Evolutionary conservation across 805 yeast species (phyloP).

Genomic region (Ogataea thermomethanolica): DNA sequence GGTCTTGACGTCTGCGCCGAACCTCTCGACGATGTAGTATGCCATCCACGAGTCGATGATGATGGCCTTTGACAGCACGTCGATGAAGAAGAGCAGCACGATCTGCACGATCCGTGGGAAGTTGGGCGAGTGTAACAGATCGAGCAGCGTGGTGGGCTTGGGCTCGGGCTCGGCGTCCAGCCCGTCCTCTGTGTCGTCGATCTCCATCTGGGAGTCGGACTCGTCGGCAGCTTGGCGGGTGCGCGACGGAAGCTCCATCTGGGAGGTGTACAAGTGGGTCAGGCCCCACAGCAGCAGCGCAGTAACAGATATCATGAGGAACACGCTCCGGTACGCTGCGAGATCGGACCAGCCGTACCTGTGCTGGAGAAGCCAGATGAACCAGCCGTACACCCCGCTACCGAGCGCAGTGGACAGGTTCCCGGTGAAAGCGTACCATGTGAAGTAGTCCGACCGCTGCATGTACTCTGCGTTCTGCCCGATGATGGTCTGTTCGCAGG

Average conservation of each 20-base stretch:
- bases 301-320: slow-evolving; percentile 27
- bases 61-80: slow-evolving; percentile 42
- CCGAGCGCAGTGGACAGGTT: slow-evolving; percentile 47
- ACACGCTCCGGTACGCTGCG: slow-evolving; percentile 33
- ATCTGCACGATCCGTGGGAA: slow-evolving; percentile 28
- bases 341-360: slow-evolving; percentile 21
- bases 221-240: slow-evolving; percentile 3
- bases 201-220: slow-evolving; percentile 29
- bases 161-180: not conserved
- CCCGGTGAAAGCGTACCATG: slow-evolving; percentile 55
- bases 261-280: not conserved
- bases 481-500: slow-evolving; percentile 51
- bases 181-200: not conserved
- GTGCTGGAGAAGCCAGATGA: slow-evolving; percentile 24
- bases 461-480: slow-evolving; percentile 43
- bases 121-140: slow-evolving; percentile 14
- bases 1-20: slow-evolving; percentile 32
- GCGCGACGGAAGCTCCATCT: slow-evolving; percentile 9
- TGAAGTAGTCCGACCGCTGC: slow-evolving; percentile 50
- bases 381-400: slow-evolving; percentile 38
- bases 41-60: slow-evolving; percentile 47
- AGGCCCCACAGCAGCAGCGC: slow-evolving; percentile 21
- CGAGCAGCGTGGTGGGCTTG: not conserved
- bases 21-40: slow-evolving; percentile 39
- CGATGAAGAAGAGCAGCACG: slow-evolving; percentile 39